A percentile compares a stretch with the other conserved stretches of the same genome.
phyloP scores from a whole-genome alignment of 257 asterid species.

The Nicotiana tomentosiformis region DNA sequence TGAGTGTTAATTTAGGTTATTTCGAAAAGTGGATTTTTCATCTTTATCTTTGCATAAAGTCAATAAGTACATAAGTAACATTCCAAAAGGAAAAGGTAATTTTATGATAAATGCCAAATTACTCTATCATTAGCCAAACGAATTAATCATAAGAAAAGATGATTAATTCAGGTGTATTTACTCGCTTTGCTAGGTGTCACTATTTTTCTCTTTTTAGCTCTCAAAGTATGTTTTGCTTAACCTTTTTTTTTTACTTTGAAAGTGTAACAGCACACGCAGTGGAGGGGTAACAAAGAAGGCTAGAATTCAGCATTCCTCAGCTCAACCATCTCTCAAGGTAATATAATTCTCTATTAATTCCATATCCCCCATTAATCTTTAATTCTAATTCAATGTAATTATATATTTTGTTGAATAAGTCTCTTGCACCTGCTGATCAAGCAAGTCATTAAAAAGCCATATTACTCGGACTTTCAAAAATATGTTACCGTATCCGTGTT shows the following conservation, averaged over 20 bases:
- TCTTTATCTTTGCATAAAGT: not conserved
- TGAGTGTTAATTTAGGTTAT: too few species aligned
- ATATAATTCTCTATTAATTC: slow-evolving; percentile 13
- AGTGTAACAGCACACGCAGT: slow-evolving; percentile 61
- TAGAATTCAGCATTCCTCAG: slow-evolving; percentile 76
- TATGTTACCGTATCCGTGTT: too few species aligned
- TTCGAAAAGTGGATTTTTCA: not conserved
- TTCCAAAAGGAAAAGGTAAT: not conserved
- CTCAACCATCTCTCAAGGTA: slow-evolving; percentile 85
- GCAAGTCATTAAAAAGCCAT: too few species aligned
- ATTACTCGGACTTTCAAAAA: too few species aligned
- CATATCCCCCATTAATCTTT: not conserved
- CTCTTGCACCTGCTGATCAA: too few species aligned
- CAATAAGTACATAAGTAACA: not conserved
- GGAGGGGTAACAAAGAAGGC: slow-evolving; percentile 86
- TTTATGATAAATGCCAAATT: not conserved
- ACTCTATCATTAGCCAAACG: not conserved
- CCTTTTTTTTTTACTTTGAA: not conserved
- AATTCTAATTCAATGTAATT: too few species aligned
- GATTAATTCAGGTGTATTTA: not conserved
- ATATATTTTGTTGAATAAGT: too few species aligned
- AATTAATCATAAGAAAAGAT: not conserved
- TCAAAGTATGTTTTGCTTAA: not conserved
- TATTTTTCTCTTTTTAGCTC: not conserved
- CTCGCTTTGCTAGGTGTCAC: not conserved